Base-by-base conservation (phyloP, 371 early-diverging fungal species). In the Entomophthora muscae region DNA sequence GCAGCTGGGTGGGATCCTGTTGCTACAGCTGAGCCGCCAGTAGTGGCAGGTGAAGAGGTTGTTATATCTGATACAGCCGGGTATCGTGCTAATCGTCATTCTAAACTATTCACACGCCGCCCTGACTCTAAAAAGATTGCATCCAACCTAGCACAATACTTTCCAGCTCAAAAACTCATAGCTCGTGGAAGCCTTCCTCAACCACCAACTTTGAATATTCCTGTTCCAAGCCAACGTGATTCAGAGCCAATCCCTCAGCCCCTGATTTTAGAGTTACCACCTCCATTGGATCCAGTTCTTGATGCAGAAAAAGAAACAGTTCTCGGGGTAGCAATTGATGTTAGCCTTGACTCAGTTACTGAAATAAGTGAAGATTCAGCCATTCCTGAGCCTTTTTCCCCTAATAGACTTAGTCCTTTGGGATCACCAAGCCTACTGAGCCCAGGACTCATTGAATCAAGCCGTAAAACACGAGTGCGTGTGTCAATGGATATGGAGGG, bases 101-200 rank as follows among this genome's bases (percentile, higher is more conserved):
- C 65, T n/a, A 67, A 70, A 32, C 88, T 94, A 70, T 91, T 96
- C 70, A 93, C 93, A 32, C 90, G 92, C 70, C 86, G 95, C 10
- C 97, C 97, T 1, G 90, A 93, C 0, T 89, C 90, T 1, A 92
- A 91, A 70, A 73, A 89, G 55, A 93, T 96, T 68, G 83, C 86
- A 5, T 83, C 82, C 65, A 86, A 94, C 66, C 75, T 96, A 31
- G 82, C 83, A 30, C 81, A 88, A 53, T 97, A 88, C 69, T 95
- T 97, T 70, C 95, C 95, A 2, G 71, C 69, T 5, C 75, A 75
- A 52, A 66, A 69, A 17, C 42, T 42, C 42, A 5, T 42, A 17
- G 42, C 5, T 5, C 42, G 42, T 5, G 42, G 42, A 17, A 42
- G 42, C 42, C 17, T 42, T 17, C 42, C 42, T 42, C 42, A 42